Evolutionary conservation across 2,329 filamentous ascomycete species (phyloP), one percentile per base, ranked within the genome.

Genomic region (Cercospora sojina): DNA sequence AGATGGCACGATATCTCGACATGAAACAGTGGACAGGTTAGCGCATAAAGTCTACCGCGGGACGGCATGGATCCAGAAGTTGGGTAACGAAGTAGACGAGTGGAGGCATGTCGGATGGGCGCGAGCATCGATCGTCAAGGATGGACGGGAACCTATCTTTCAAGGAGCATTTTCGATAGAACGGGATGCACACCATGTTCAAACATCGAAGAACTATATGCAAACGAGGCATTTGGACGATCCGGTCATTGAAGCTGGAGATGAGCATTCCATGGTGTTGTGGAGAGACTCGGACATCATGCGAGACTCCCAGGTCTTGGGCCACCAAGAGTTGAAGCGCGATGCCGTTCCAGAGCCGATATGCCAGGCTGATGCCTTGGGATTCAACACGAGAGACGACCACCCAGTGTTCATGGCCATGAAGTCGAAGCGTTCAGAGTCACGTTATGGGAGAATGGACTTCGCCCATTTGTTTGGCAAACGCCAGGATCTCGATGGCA

Each of bases 51-150:
- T 98, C 3, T 99, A 88, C 83, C 92, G 90, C 78, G 95, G 95
- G 41, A 84, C 87, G 27, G 85, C 92, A 1, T 96, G 90, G 82
- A 79, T 93, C 56, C 85, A 88, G 60, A 64, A 70, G 68, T 85
- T 85, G 23, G 81, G 84, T 5, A 85, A 84, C 38, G 72, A 70
- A 49, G 69, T 75, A 60, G 83, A 85, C 8, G 86, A 87, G 70
- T 98, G 93, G 92, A 87, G 87, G 64, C 88, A 90, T 70, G 90
- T 89, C 16, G 95, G 95, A 53, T 97, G 92, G 91, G 92, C 94
- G 51, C 86, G 95, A 65, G 88, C 98, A 68, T 87, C 89, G 57
- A 83, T 99, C 10, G 85, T 87, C 72, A 83, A 84, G 69, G 95
- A 99, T 80, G 95, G 95, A 2, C 79, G 83, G 49, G 77, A 86